Conservation (phyloP, 164 flowering plant species). For the Kalanchoe fedtschenkoi region DNA sequence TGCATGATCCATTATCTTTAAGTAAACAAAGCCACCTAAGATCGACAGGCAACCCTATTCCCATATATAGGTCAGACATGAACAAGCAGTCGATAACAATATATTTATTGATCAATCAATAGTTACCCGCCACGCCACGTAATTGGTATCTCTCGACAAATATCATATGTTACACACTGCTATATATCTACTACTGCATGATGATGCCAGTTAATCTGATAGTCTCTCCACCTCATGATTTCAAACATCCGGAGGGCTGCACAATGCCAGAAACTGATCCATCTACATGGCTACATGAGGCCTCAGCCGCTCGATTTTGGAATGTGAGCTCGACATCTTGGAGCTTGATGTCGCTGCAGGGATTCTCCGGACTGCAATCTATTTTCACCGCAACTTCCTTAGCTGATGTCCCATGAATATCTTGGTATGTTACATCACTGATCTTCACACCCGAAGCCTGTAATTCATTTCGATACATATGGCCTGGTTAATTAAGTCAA, state of each 20-base stretch:
- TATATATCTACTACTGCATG: too few relatives aligned
- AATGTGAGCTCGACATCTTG: constrained; percentile 30
- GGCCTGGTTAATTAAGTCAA: background rate
- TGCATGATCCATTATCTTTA: too few relatives aligned
- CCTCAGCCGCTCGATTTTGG: constrained; percentile 13
- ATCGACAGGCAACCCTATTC: too few relatives aligned
- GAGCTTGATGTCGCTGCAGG: constrained; percentile 26
- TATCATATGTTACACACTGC: too few relatives aligned
- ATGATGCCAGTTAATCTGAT: too few relatives aligned
- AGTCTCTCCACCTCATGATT: too few relatives aligned
- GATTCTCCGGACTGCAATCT: constrained; percentile 31
- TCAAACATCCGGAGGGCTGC: constrained; percentile 12
- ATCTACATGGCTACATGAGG: constrained; percentile 23
- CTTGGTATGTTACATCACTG: constrained; percentile 22
- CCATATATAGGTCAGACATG: too few relatives aligned
- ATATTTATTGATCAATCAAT: too few relatives aligned
- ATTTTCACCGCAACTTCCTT: constrained; percentile 32
- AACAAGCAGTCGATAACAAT: too few relatives aligned
- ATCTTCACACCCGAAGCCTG: constrained; percentile 34
- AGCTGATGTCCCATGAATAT: constrained; percentile 40
- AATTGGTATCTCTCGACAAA: too few relatives aligned
- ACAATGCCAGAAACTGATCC: constrained; percentile 20
- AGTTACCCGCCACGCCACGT: too few relatives aligned
- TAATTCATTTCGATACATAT: background rate
- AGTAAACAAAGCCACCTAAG: too few relatives aligned